Evolutionary conservation across 305 asterid genomes (phyloP), one percentile per base, ranked within the genome.

Genomic region (Rubia tinctorum): DNA sequence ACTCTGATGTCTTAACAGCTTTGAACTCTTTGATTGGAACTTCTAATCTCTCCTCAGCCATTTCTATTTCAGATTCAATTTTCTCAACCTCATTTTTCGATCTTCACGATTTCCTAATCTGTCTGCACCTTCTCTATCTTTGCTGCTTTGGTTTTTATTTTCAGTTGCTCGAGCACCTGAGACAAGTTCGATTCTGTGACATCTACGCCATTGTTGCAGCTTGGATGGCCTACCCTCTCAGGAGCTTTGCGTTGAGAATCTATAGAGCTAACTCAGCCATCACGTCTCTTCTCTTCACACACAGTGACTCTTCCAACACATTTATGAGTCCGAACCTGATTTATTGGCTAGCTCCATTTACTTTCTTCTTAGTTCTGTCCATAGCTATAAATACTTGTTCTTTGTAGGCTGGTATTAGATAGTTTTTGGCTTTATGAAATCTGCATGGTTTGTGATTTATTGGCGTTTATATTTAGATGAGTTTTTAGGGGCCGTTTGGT

Each of bases 1-100:
- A 84, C 82, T 95, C 99, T 65, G 92, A 82, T 77, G 84, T 79
- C 82, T 90, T 92, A 11, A 78, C 85, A 20, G 82, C 88, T 79
- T 84, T 84, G 7, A 92, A 87, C 76, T 89, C 93, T 64, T 86
- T 79, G 42, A 86, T 44, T 13, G 93, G 91, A 51, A 80, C 84
- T 76, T 85, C 86, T 75, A 89, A 76, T 76, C 72, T 86, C 72
- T 85, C 95, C 82, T n/a, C n/a, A n/a, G n/a, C n/a, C n/a, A n/a
- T n/a, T n/a, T n/a, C n/a, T n/a, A n/a, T n/a, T n/a, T n/a, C n/a
- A n/a, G 84, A 78, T 71, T 90, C 89, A 0, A 82, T 79, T 74
- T 77, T 87, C 81, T 84, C 86, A 71, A 88, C 74, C 64, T 92
- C 96, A 17, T 80, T 87, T 44, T 75, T 78, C n/a, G 73, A 84